Conservation (phyloP, 1,139 yeast genomes). For the Groenewaldozyma auringiensis region DNA sequence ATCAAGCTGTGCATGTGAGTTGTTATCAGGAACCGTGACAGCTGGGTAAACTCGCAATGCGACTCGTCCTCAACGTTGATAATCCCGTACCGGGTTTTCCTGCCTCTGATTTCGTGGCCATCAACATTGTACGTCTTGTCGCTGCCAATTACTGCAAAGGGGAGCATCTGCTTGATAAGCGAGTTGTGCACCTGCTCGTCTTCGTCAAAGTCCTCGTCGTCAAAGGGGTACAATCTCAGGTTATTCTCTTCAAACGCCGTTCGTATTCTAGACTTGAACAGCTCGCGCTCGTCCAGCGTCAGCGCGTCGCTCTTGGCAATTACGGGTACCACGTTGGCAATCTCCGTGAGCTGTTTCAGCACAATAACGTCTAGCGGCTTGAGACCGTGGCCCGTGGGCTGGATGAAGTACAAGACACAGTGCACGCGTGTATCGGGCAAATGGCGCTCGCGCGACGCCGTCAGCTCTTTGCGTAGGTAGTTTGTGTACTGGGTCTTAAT, state of each 20-base stretch:
- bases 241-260: slow-evolving; percentile 67
- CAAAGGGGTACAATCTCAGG: slow-evolving; percentile 82
- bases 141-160: slow-evolving; percentile 95
- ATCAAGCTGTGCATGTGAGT: slow-evolving; percentile 94
- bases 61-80: slow-evolving; percentile 78
- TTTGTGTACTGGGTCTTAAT: slow-evolving; percentile 94
- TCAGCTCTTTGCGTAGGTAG: slow-evolving; percentile 87
- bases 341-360: slow-evolving; percentile 76
- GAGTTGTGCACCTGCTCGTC: slow-evolving; percentile 34
- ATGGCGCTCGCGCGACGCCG: slow-evolving; percentile 84
- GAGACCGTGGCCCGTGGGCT: slow-evolving; percentile 78
- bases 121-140: slow-evolving; percentile 57
- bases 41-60: slow-evolving; percentile 90
- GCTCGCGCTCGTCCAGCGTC: slow-evolving; percentile 75
- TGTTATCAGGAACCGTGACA: slow-evolving; percentile 88
- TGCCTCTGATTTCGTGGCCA: slow-evolving; percentile 67
- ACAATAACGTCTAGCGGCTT: slow-evolving; percentile 77
- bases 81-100: slow-evolving; percentile 90
- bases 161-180: slow-evolving; percentile 52
- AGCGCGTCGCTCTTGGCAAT: slow-evolving; percentile 90
- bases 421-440: slow-evolving; percentile 92
- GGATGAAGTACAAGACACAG: slow-evolving; percentile 83
- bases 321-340: slow-evolving; percentile 89
- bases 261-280: slow-evolving; percentile 64
- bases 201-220: slow-evolving; percentile 72